These are phyloP conservation scores for Alternaria consortialis DNA, from an alignment of 2,329 filamentous ascomycete species.

Conservation along the genomic window DNA sequence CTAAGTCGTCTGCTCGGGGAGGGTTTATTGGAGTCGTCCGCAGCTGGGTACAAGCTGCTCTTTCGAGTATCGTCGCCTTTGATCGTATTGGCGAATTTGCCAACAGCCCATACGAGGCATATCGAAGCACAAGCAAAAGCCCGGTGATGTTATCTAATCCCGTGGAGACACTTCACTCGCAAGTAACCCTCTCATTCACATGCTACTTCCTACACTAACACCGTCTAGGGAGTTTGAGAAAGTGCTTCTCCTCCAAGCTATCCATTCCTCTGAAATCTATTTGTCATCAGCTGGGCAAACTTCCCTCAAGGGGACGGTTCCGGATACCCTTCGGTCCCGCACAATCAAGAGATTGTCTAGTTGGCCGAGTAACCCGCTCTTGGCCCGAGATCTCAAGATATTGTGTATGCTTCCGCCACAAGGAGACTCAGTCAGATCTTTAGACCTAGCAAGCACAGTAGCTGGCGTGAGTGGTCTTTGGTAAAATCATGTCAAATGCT, in stretches of 20 bases:
- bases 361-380: background rate
- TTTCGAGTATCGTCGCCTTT: background rate
- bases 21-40: background rate
- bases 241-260: background rate
- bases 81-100: background rate
- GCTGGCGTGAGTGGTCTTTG: background rate
- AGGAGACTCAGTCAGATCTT: background rate
- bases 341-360: background rate
- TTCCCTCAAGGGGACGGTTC: background rate
- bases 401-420: background rate
- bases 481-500: too few relatives aligned
- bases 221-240: background rate
- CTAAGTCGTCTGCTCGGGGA: background rate
- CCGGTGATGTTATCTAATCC: background rate
- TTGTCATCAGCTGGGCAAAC: background rate
- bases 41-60: background rate
- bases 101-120: background rate
- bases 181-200: background rate
- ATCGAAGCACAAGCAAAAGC: background rate
- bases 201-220: background rate
- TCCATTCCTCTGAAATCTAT: conserved; percentile 1
- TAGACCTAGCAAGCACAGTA: background rate
- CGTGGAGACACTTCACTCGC: background rate
- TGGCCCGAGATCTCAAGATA: background rate
- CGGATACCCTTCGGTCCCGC: background rate